Percentiles rank a stretch among this genome's conserved stretches.
Conservation (phyloP, 2,329 filamentous ascomycete species). For the Aspergillus pseudoglaucus region DNA sequence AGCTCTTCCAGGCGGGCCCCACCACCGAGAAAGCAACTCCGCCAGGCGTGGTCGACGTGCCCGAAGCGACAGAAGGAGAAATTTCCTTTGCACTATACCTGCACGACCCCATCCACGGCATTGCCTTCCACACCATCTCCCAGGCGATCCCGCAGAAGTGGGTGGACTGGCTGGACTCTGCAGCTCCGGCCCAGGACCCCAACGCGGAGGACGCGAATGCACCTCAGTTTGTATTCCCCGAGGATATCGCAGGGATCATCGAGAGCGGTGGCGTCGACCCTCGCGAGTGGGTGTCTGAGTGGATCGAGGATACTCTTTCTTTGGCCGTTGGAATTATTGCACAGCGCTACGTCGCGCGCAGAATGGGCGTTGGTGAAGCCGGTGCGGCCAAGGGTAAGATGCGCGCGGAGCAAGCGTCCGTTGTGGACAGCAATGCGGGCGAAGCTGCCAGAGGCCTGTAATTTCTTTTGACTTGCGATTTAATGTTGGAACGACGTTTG, state of each 20-base stretch:
- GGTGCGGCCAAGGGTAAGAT: slow-evolving; percentile 53
- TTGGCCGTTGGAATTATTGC: slow-evolving; percentile 79
- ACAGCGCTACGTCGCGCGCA: slow-evolving; percentile 85
- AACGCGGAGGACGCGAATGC: slow-evolving; percentile 32
- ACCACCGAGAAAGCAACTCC: slow-evolving; percentile 30
- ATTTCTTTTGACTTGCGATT: slow-evolving; percentile 2
- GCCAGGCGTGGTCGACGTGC: slow-evolving; percentile 29
- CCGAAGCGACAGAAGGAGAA: slow-evolving; percentile 47
- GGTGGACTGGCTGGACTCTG: slow-evolving; percentile 84
- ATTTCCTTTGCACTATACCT: slow-evolving; percentile 73
- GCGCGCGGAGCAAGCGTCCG: slow-evolving; percentile 47
- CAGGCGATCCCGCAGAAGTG: slow-evolving; percentile 79
- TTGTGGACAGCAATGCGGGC: slow-evolving; percentile 53
- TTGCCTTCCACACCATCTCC: slow-evolving; percentile 75
- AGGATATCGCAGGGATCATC: slow-evolving; percentile 82
- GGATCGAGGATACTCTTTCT: slow-evolving; percentile 81
- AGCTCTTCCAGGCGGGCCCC: slow-evolving; percentile 60
- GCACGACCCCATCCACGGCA: slow-evolving; percentile 81
- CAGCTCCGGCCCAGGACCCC: slow-evolving; percentile 37
- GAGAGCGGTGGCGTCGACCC: slow-evolving; percentile 71
- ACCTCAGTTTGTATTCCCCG: slow-evolving; percentile 50
- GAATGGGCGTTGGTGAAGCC: slow-evolving; percentile 93
- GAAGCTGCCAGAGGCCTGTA: slow-evolving; percentile 53
- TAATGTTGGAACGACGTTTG: slow-evolving; percentile 1
- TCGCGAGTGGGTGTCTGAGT: slow-evolving; percentile 94